Conservation (phyloP, 225 moss, liverwort and hornwort genomes). For the Bryum argenteum region DNA sequence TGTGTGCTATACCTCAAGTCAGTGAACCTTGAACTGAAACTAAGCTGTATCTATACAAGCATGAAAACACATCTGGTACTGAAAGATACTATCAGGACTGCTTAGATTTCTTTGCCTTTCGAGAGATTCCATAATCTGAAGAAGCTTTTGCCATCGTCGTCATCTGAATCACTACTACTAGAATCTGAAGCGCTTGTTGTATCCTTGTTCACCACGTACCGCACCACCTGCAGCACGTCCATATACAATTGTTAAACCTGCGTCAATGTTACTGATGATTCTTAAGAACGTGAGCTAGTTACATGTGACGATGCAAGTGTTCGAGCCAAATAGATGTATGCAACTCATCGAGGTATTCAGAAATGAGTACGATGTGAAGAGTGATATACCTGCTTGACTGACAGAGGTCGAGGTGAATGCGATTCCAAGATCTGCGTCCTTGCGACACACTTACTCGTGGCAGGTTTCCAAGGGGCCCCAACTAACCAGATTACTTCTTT, state of each 20-base stretch:
- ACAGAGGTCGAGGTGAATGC: conserved; percentile 60
- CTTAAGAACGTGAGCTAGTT: not conserved
- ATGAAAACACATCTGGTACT: too few relatives aligned
- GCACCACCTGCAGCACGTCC: conserved; percentile 50
- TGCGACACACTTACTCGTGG: conserved; percentile 49
- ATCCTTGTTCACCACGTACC: conserved; percentile 49
- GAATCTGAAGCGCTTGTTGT: conserved; percentile 35
- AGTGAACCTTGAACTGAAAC: not conserved
- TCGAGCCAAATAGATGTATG: not conserved
- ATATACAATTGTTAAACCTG: conserved; percentile 10
- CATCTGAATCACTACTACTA: conserved; percentile 61
- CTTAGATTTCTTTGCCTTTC: conserved; percentile 23
- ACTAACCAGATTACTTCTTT: conserved; percentile 74
- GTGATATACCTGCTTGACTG: conserved; percentile 61
- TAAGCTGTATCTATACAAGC: conserved; percentile 3
- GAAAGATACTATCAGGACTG: too few relatives aligned
- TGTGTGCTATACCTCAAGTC: not conserved
- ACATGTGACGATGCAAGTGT: conserved; percentile 4
- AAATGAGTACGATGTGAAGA: too few relatives aligned
- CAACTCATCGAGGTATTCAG: not conserved
- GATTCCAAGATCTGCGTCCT: conserved; percentile 46
- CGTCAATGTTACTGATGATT: too few relatives aligned
- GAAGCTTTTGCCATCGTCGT: conserved; percentile 27
- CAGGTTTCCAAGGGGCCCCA: conserved; percentile 57
- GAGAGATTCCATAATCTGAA: conserved; percentile 56